Evolutionary conservation across 2,329 filamentous ascomycete genomes (phyloP).

Genomic region (Aschersonia sp.): DNA sequence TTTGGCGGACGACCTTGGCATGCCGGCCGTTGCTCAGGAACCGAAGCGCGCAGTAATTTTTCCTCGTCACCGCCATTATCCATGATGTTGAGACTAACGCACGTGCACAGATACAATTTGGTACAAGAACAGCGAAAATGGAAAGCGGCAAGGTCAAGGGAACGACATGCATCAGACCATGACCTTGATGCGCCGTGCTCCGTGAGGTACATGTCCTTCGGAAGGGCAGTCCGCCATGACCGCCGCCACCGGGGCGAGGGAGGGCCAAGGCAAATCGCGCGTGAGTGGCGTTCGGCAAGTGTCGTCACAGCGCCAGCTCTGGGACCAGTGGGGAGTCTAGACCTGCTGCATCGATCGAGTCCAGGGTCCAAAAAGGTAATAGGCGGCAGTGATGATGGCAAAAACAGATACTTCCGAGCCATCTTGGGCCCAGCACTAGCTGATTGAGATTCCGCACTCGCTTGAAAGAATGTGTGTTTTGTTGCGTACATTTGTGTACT

Average conservation of each 20-base stretch:
- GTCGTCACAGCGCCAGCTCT: not conserved
- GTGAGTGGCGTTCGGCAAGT: slow-evolving; percentile 1
- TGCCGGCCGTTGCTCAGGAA: slow-evolving; percentile 60
- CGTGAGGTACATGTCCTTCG: not conserved
- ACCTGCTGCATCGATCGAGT: not conserved
- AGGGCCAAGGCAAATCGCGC: not conserved
- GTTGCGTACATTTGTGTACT: slow-evolving; percentile 13
- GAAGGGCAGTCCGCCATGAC: not conserved
- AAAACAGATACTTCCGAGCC: slow-evolving; percentile 62
- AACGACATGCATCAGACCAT: slow-evolving; percentile 40
- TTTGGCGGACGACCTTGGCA: slow-evolving; percentile 58
- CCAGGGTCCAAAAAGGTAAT: not conserved
- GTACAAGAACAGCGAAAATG: slow-evolving; percentile 72
- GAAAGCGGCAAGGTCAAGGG: slow-evolving; percentile 54
- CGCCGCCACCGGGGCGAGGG: not conserved
- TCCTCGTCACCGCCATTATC: not conserved
- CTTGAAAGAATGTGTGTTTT: slow-evolving; percentile 28
- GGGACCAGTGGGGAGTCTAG: not conserved
- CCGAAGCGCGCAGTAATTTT: slow-evolving; percentile 45
- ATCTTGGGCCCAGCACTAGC: slow-evolving; percentile 8
- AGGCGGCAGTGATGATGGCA: slow-evolving; percentile 46
- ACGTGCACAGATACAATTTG: slow-evolving; percentile 56
- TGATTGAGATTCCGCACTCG: slow-evolving; percentile 3
- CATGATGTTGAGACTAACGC: not conserved
- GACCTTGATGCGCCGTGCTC: not conserved